These are phyloP conservation scores for Zasmidium cellare DNA, from an alignment of 2,329 filamentous ascomycete genomes.

Conservation along the genomic window DNA sequence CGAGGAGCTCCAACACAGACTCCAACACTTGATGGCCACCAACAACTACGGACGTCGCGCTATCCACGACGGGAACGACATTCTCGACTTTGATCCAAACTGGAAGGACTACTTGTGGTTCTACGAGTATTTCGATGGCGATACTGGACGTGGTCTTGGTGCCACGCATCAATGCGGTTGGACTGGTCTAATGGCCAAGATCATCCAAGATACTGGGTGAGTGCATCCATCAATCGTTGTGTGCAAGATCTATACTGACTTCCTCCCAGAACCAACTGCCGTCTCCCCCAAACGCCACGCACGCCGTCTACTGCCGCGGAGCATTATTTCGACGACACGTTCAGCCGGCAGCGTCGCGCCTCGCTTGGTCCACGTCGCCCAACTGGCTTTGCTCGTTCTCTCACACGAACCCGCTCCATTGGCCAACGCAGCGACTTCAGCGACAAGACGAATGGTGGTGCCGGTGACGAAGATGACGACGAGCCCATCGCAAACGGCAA, in stretches of 20 bases:
- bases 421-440: slow-evolving; percentile 75
- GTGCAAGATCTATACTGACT: slow-evolving; percentile 41
- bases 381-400: slow-evolving; percentile 50
- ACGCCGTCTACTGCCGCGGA: slow-evolving; percentile 80
- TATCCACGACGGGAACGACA: slow-evolving; percentile 81
- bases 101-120: slow-evolving; percentile 97
- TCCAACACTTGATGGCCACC: slow-evolving; percentile 87
- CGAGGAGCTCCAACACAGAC: slow-evolving; percentile 89
- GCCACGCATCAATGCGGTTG: slow-evolving; percentile 95
- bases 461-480: slow-evolving; percentile 38
- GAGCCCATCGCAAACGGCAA: slow-evolving; percentile 24
- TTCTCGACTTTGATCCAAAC: slow-evolving; percentile 85
- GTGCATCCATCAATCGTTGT: slow-evolving; percentile 34
- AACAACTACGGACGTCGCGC: slow-evolving; percentile 83
- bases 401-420: slow-evolving; percentile 64
- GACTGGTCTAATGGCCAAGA: slow-evolving; percentile 92
- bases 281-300: slow-evolving; percentile 87
- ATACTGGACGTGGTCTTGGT: slow-evolving; percentile 83
- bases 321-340: slow-evolving; percentile 94
- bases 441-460: slow-evolving; percentile 39
- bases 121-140: slow-evolving; percentile 96
- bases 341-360: slow-evolving; percentile 57
- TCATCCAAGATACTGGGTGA: slow-evolving; percentile 97
- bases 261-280: slow-evolving; percentile 72
- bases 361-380: slow-evolving; percentile 64